Percentiles rank a stretch among this genome's conserved stretches.
Conservation (phyloP, 257 asterid genomes). For the Capsicum rhomboideum region DNA sequence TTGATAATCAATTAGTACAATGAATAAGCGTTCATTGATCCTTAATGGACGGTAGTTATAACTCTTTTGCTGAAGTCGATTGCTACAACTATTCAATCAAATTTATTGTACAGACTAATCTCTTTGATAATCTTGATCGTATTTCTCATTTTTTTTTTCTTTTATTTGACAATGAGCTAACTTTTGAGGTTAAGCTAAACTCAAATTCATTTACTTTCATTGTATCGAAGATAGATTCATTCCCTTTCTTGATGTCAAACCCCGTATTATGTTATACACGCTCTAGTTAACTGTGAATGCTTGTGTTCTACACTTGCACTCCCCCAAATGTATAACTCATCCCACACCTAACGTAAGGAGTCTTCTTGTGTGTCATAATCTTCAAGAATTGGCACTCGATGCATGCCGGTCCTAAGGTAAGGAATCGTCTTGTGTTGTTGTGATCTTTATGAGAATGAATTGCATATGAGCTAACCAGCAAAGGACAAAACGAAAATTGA, state of each 20-base stretch:
- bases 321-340: background rate
- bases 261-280: background rate
- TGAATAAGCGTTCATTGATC: background rate
- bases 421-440: background rate
- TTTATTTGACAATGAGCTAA: background rate
- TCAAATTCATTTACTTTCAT: background rate
- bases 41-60: background rate
- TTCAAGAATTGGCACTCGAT: background rate
- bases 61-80: background rate
- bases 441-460: no score
- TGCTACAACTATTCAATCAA: background rate
- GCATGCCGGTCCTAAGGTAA: no score
- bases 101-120: background rate
- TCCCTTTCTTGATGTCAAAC: background rate
- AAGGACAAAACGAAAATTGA: no score
- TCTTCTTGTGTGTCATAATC: background rate
- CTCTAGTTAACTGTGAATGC: no score
- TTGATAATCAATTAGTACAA: background rate
- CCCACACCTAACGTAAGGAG: background rate
- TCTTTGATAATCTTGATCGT: background rate
- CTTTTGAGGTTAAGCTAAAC: background rate
- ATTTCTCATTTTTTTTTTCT: background rate
- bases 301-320: background rate
- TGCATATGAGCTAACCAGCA: background rate
- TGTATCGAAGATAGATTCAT: background rate